A percentile compares a stretch with the other conserved stretches of the same genome.
These are phyloP conservation scores for Byssochlamys sp. DNA, from an alignment of 2,329 filamentous ascomycete genomes.

Conservation along the genomic window DNA sequence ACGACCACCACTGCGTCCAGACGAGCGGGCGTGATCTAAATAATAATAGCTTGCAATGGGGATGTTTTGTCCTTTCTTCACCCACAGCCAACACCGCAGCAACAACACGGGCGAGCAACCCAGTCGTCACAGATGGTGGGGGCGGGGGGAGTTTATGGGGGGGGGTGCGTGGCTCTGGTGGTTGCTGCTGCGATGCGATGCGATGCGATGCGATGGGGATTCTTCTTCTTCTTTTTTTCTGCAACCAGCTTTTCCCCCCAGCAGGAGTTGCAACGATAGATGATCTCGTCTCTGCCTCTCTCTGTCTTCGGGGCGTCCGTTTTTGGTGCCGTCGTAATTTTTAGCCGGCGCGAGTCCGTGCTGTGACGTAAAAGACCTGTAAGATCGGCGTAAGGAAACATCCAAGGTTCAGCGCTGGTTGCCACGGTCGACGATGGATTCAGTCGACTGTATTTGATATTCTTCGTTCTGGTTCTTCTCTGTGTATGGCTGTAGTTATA, in stretches of 20 bases:
- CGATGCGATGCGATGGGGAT: background rate
- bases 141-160: background rate
- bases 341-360: background rate
- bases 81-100: background rate
- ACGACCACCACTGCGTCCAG: background rate
- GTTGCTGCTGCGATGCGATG: background rate
- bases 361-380: slow-evolving; percentile 8
- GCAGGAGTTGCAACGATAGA: background rate
- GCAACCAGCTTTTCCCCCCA: background rate
- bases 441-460: background rate
- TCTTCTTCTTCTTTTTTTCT: background rate
- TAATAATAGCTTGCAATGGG: background rate
- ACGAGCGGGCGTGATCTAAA: background rate
- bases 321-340: background rate
- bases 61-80: background rate
- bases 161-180: background rate
- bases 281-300: background rate
- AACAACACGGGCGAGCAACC: background rate
- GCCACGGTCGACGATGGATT: background rate
- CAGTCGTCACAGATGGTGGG: background rate
- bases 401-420: background rate
- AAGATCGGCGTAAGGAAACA: background rate
- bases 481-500: background rate
- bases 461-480: background rate
- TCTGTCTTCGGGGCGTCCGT: background rate